Base-by-base conservation (phyloP, 1,284 basidiomycete species). In the Crepidotus sp. region DNA sequence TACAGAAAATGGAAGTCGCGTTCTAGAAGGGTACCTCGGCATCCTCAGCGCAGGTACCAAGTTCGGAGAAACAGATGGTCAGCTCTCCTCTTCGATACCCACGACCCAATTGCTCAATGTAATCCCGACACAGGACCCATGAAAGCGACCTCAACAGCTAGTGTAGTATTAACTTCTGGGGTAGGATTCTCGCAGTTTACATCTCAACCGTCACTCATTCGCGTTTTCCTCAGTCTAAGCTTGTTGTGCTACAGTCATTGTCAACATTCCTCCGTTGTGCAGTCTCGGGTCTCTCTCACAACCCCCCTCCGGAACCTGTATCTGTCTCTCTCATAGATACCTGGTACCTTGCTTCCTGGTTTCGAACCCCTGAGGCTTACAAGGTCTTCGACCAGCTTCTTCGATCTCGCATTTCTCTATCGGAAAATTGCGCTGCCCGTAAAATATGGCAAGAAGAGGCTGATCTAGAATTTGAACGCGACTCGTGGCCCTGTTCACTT, bases 11-110 rank as follows among this genome's bases (percentile, higher is more conserved):
- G 83, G 82, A 30, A 67, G 64, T 47, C 73, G 82, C 21, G 70
- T 84, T 6, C 58, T 90, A 22, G 77, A 83, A 56, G 85, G 85
- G 2, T 90, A 88, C 57, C 68, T 90, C 5, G 77, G 82, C 13
- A 71, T 88, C 40, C 62, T 89, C 42, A 83, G 71, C 51, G 77
- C 74, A 6, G 79, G 81, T 14, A 76, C 75, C 2, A 74, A 68
- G 48, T 79, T 76, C 51, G 74, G 73, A 30, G 74, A 74, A 50
- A 65, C 62, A n/a, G 70, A 75, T 45, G 77, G 79, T 24, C n/a
- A 35, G 40, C 7, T 22, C 31, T 18, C 19, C 25, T 11, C 25
- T 37, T 30, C 7, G 38, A n/a, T 35, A 35, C 17, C 36, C 24
- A 40, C 36, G 4, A 0, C 14, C n/a, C n/a, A 17, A 13, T 4